These are phyloP conservation scores for Paulownia fortunei DNA, from an alignment of 257 asterid species.

Conservation along the genomic window DNA sequence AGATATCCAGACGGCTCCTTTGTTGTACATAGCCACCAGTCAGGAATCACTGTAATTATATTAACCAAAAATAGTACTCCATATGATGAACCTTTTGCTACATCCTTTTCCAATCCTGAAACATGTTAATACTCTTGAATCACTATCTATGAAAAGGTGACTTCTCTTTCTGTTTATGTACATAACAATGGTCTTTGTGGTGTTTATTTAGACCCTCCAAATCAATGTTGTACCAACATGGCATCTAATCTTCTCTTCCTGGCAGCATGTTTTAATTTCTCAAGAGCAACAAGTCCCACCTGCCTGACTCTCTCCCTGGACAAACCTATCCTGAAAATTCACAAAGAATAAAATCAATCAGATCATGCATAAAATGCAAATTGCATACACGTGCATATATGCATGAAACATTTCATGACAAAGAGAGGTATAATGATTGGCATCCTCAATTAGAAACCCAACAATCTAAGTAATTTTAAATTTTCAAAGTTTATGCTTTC, in stretches of 20 bases:
- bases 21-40: too few relatives aligned
- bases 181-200: slow-evolving; percentile 32
- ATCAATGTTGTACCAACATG: slow-evolving; percentile 66
- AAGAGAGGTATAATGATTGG: too few relatives aligned
- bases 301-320: slow-evolving; percentile 98
- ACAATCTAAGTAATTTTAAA: too few relatives aligned
- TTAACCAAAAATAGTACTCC: slow-evolving; percentile 3
- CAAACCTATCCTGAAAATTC: slow-evolving; percentile 82
- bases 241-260: slow-evolving; percentile 73
- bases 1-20: too few relatives aligned
- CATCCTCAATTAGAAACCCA: too few relatives aligned
- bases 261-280: slow-evolving; percentile 93
- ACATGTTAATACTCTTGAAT: slow-evolving; percentile 12
- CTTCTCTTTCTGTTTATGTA: slow-evolving; percentile 42
- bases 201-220: slow-evolving; percentile 3
- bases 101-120: slow-evolving; percentile 16
- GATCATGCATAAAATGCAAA: too few relatives aligned
- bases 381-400: too few relatives aligned
- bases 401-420: too few relatives aligned
- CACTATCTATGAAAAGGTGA: slow-evolving; percentile 22
- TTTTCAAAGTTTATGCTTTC: too few relatives aligned
- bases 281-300: slow-evolving; percentile 93
- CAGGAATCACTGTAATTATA: neutral
- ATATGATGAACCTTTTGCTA: neutral
- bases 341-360: neutral